Evolutionary conservation across 495 filamentous ascomycete genomes (phyloP), one percentile per base, ranked within the genome.

Genomic region (Trichocladium uniseriatum): DNA sequence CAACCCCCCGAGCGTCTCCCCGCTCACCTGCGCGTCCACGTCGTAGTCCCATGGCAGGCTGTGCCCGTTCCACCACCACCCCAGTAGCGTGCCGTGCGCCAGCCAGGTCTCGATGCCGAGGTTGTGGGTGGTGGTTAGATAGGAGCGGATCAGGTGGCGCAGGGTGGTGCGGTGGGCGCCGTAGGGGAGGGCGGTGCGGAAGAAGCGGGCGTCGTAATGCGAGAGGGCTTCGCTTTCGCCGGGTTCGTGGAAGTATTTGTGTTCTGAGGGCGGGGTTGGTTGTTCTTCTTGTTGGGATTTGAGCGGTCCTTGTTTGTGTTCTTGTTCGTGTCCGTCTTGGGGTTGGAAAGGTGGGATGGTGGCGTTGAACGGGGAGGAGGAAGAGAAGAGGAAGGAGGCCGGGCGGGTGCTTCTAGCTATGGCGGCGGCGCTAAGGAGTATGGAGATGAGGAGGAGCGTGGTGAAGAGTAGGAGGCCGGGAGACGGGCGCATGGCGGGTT

Each of bases 1-100:
- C 34, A 94, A 70, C 51, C 77, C 76, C 10, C 64, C 56, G 27
- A 89, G 66, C 1, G 85, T 88, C 13, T 70, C 64, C 10, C 70
- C 73, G 22, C 77, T 79, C 19, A 94, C 80, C 65, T 94, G 87
- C 3, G 82, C 84, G 60, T 94, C 87, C n/a, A 94, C 70, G 63
- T 94, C 87, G 75, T 79, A 86, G 62, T 94, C 87, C 87, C 87
- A 94, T 9, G 87, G 87, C 57, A 91, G 79, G 58, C 88, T 77
- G 69, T 79, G 77, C 15, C 81, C 84, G 58, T 88, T 90, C 88
- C 88, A 94, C 85, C 86, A 92, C 87, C 87, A 94, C 11, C 88
- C 88, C 40, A 94, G 67, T 38, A 94, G 69, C 14, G 87, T 90
- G 19, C 88, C 88, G 64, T 94, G 88, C 29, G 86, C 85, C 53